Conservation (phyloP, 192 early-diverging fungal genomes). For the Gonapodya prolifera region DNA sequence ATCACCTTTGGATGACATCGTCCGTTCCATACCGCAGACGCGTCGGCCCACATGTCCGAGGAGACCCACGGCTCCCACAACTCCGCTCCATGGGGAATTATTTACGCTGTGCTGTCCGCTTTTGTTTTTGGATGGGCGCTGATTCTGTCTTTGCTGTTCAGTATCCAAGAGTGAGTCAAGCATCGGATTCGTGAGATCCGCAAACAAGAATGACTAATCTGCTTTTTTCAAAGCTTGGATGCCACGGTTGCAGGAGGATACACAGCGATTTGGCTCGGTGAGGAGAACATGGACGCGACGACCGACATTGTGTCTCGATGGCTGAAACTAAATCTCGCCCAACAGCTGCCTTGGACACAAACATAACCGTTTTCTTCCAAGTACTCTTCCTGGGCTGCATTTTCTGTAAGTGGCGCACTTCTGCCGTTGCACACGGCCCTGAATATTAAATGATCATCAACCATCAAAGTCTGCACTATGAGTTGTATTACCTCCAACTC, state of each 20-base stretch:
- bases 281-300: no score
- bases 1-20: no score
- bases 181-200: no score
- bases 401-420: conserved; percentile 20
- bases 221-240: conserved; percentile 25
- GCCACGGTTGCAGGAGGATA: conserved; percentile 22
- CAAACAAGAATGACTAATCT: no score
- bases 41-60: conserved; percentile 27
- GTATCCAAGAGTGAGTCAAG: neutral
- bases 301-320: no score
- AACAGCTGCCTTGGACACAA: conserved; percentile 27
- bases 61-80: conserved; percentile 36
- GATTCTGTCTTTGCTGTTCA: conserved; percentile 21
- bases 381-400: conserved; percentile 31
- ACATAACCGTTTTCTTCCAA: conserved; percentile 30
- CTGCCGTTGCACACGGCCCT: no score
- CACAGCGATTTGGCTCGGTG: conserved; percentile 15
- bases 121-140: conserved; percentile 28
- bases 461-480: conserved; percentile 20
- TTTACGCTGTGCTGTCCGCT: conserved; percentile 20
- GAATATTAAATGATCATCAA: no score
- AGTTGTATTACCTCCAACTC: conserved; percentile 18
- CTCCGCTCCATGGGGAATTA: conserved; percentile 32
- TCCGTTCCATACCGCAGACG: neutral
- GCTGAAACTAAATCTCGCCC: conserved; percentile 24